Base-by-base conservation (phyloP, 768 basidiomycete species). In the Tulasnella sp. region DNA sequence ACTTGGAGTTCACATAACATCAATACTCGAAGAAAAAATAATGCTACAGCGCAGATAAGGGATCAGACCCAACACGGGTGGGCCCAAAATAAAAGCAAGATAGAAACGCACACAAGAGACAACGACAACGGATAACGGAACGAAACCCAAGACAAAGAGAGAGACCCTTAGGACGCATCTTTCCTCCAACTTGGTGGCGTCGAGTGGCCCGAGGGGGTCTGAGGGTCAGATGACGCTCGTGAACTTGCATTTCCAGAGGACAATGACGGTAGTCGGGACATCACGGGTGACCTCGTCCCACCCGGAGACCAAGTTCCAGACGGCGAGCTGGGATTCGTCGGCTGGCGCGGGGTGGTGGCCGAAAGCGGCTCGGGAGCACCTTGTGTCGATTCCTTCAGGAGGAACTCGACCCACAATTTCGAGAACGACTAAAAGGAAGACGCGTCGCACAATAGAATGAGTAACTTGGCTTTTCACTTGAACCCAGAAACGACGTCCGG, bases 391-490 rank as follows among this genome's bases (percentile, higher is more conserved):
- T 99, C 97, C 34, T 96, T 97, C 81, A 99, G 91, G 4, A 99
- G 89, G 84, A 97, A 99, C 85, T 99, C 98, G 71, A 99, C 97
- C 92, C 96, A 99, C 16, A 98, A 89, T 72, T 96, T 94, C 52
- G 95, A 97, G 87, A 99, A 99, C 0, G 96, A 97, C 97, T 99
- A 82, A 18, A n/a, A 80, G 40, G 36, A 52, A 21, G 46, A n/a
- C n/a, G 71, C n/a, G n/a, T n/a, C n/a, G n/a, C n/a, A 39, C 24
- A 58, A 75, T 72, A 16, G 27, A n/a, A 44, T 24, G 36, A 74
- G 31, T 31, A 44, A 80, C 81, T 44, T 18, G n/a, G n/a, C 81
- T 72, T 44, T 39, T 52, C 31, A 36, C 72, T 31, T n/a, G 10
- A 78, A 31, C n/a, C n/a, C 48, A 34, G 10, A 39, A 46, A 36